A percentile compares a stretch with the other conserved stretches of the same genome.
Evolutionary conservation across 163 green algal genomes (phyloP).

Genomic region (Chlamydomonas reinhardtii): DNA sequence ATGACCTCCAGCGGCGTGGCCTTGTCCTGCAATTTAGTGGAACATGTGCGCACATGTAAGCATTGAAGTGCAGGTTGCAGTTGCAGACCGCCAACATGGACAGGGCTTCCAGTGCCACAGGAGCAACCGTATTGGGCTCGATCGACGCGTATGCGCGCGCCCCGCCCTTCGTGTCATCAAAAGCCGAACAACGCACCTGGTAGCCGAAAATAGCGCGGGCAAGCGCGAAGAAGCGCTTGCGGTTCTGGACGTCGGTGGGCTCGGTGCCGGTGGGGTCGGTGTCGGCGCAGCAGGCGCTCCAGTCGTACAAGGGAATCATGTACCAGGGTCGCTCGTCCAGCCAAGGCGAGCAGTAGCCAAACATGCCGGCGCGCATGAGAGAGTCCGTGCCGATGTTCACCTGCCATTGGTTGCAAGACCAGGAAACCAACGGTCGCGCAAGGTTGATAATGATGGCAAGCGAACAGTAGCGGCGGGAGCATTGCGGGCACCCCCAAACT

Average conservation of each 20-base stretch:
- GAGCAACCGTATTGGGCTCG: no score
- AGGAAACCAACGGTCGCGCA: no score
- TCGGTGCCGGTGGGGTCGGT: slow-evolving; percentile 59
- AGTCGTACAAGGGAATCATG: slow-evolving; percentile 56
- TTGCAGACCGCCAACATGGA: no score
- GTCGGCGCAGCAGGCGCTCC: slow-evolving; percentile 60
- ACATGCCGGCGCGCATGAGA: slow-evolving; percentile 42
- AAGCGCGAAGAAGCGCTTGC: slow-evolving; percentile 63
- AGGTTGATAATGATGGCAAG: no score
- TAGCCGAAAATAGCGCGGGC: slow-evolving; percentile 62
- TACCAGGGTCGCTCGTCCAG: slow-evolving; percentile 61
- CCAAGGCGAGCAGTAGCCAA: slow-evolving; percentile 32
- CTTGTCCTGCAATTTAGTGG: slow-evolving; percentile 39
- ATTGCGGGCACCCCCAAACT: no score
- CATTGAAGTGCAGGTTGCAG: no score
- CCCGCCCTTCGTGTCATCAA: no score
- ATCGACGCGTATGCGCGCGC: no score
- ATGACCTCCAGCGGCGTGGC: slow-evolving; percentile 61
- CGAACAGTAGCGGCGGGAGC: no score
- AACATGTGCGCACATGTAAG: no score
- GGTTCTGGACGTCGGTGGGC: slow-evolving; percentile 53
- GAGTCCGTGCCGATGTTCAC: slow-evolving; percentile 28
- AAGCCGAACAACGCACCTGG: background rate
- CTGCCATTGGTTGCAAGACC: no score
- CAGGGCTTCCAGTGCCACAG: no score